Conservation (phyloP, 805 yeast species). For the Helenozyma baotianmanensis region DNA sequence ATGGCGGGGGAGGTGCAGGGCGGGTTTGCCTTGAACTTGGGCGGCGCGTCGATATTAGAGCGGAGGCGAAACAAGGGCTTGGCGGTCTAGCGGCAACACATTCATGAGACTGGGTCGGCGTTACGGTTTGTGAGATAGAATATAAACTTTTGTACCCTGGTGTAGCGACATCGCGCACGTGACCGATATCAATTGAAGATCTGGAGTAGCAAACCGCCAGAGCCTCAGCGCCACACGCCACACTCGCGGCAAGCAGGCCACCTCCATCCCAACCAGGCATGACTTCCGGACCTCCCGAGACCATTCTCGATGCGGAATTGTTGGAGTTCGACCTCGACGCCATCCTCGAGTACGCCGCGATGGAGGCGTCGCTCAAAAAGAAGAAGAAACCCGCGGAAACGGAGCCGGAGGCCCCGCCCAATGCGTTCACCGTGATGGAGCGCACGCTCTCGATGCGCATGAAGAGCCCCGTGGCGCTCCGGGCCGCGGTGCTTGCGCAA, state of each 20-base stretch:
- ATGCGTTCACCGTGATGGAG: conserved; percentile 4
- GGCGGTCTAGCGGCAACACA: conserved; percentile 9
- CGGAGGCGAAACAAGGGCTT: conserved; percentile 30
- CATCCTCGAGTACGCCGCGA: conserved; percentile 7
- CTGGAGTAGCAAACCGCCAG: no score
- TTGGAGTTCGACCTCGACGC: conserved; percentile 15
- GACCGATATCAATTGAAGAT: no score
- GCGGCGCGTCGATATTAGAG: conserved; percentile 51
- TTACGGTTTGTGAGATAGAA: no score
- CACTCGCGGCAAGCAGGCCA: no score
- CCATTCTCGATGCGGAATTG: conserved; percentile 3
- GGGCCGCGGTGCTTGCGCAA: neutral
- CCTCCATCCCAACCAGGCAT: no score
- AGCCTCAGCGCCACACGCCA: no score
- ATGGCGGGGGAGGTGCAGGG: conserved; percentile 9
- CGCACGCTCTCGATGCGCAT: conserved; percentile 3
- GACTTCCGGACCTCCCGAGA: no score
- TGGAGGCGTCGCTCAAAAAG: no score
- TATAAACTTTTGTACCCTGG: no score
- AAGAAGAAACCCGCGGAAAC: neutral
- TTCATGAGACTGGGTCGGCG: no score
- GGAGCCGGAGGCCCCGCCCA: neutral
- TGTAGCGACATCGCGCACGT: no score
- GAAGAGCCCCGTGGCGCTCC: conserved; percentile 6
- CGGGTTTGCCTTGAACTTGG: conserved; percentile 43